Conservation (phyloP, 768 basidiomycete species). For the Tricholoma sp. region DNA sequence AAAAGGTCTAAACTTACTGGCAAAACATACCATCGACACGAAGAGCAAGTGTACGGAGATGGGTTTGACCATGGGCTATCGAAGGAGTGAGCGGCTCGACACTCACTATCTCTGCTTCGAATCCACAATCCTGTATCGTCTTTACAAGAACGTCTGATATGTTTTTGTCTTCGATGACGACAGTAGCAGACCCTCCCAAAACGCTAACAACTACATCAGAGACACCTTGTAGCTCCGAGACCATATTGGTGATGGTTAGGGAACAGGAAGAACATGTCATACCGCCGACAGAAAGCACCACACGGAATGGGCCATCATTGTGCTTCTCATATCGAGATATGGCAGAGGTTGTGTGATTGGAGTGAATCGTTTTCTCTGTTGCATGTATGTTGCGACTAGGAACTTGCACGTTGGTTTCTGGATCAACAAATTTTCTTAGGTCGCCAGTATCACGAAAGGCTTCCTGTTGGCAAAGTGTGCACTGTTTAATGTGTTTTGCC, state of each 20-base stretch:
- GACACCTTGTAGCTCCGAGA: conserved; percentile 49
- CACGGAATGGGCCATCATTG: neutral
- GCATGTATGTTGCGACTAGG: neutral
- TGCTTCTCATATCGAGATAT: neutral
- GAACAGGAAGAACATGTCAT: neutral
- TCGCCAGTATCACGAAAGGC: too few relatives aligned
- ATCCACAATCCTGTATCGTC: conserved; percentile 44
- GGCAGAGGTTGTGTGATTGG: neutral
- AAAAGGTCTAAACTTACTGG: conserved; percentile 32
- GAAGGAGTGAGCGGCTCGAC: conserved; percentile 1
- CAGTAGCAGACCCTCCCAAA: conserved; percentile 51
- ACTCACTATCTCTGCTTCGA: conserved; percentile 33
- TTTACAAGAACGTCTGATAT: conserved; percentile 29
- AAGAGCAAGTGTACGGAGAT: conserved; percentile 23
- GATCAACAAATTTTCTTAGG: neutral
- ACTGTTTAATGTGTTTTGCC: neutral
- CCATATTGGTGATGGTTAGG: conserved; percentile 26
- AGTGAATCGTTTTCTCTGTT: neutral
- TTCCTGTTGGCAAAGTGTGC: neutral
- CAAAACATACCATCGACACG: conserved; percentile 63
- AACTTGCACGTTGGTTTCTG: neutral
- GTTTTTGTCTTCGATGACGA: conserved; percentile 32
- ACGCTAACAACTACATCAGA: conserved; percentile 52
- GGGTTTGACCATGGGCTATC: conserved; percentile 30
- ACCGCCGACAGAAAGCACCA: neutral